A percentile compares a stretch with the other conserved stretches of the same genome.
phyloP scores from a whole-genome alignment of 1,284 basidiomycete species.

The Austroboletus olivaceoglutinosus region DNA sequence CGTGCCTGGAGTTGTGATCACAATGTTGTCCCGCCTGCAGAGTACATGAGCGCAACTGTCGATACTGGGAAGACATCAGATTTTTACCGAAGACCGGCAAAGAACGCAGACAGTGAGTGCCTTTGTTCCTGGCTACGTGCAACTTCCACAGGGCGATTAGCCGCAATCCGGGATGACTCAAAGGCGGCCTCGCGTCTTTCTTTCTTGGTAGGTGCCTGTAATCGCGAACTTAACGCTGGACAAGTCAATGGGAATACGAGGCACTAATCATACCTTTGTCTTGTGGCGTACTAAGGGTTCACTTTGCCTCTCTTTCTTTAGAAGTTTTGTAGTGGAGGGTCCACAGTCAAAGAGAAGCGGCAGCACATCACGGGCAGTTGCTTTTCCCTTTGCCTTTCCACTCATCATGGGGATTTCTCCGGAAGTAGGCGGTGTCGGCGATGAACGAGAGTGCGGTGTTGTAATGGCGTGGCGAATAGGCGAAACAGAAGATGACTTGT shows the following conservation, averaged over 20 bases:
- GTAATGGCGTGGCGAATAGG: slow-evolving; percentile 30
- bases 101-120: slow-evolving; percentile 21
- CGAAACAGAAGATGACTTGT: slow-evolving; percentile 27
- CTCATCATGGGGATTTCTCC: slow-evolving; percentile 25
- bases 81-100: slow-evolving; percentile 24
- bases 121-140: slow-evolving; percentile 26
- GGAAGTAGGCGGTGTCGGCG: slow-evolving; percentile 35
- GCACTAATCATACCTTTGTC: slow-evolving; percentile 23
- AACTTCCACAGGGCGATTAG: slow-evolving; percentile 31
- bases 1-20: slow-evolving; percentile 6
- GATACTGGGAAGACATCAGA: neutral
- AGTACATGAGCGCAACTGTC: slow-evolving; percentile 8
- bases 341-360: slow-evolving; percentile 28
- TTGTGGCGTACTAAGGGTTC: slow-evolving; percentile 14
- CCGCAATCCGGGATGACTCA: slow-evolving; percentile 32
- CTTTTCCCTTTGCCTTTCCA: slow-evolving; percentile 32
- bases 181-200: slow-evolving; percentile 28
- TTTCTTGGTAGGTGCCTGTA: slow-evolving; percentile 33
- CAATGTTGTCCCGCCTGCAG: slow-evolving; percentile 15
- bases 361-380: slow-evolving; percentile 29
- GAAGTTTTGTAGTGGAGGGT: slow-evolving; percentile 7
- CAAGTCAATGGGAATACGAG: neutral
- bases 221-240: slow-evolving; percentile 4
- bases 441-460: slow-evolving; percentile 30
- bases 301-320: slow-evolving; percentile 20